Conservation (phyloP, 2,329 filamentous ascomycete genomes). For the Aurifilum marmelostoma region DNA sequence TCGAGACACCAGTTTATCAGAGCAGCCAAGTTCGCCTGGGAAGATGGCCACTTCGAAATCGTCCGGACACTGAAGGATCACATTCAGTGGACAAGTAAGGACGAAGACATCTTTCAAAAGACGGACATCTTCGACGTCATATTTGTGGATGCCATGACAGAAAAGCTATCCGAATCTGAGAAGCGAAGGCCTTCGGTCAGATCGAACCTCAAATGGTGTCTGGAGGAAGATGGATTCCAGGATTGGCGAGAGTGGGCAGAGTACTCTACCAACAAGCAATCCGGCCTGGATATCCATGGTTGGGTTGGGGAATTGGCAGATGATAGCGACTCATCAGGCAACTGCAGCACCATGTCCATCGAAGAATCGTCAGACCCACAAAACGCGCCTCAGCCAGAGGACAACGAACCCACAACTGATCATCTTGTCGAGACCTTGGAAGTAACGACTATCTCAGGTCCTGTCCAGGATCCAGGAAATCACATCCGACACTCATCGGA, state of each 20-base stretch:
- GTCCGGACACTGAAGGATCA: background rate
- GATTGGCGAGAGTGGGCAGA: background rate
- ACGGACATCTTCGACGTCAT: rapidly evolving
- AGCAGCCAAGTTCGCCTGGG: background rate
- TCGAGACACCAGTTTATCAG: constrained; percentile 14
- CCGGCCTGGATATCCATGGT: background rate
- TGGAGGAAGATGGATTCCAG: background rate
- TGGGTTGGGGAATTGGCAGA: background rate
- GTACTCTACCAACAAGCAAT: background rate
- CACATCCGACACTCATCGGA: background rate
- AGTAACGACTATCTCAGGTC: background rate
- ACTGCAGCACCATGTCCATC: background rate
- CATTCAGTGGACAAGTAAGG: constrained; percentile 3
- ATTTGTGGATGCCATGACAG: constrained; percentile 7
- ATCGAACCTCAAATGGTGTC: rapidly evolving
- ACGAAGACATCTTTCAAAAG: background rate
- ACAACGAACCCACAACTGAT: background rate
- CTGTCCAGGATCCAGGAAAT: background rate
- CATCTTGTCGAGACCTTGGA: background rate
- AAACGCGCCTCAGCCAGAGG: background rate
- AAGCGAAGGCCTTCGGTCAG: background rate
- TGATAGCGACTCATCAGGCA: background rate
- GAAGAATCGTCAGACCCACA: background rate
- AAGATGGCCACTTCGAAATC: rapidly evolving
- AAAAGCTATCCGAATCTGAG: background rate